Evolutionary conservation across 345 rosid species (phyloP).

Genomic region (Syzygium aromaticum): DNA sequence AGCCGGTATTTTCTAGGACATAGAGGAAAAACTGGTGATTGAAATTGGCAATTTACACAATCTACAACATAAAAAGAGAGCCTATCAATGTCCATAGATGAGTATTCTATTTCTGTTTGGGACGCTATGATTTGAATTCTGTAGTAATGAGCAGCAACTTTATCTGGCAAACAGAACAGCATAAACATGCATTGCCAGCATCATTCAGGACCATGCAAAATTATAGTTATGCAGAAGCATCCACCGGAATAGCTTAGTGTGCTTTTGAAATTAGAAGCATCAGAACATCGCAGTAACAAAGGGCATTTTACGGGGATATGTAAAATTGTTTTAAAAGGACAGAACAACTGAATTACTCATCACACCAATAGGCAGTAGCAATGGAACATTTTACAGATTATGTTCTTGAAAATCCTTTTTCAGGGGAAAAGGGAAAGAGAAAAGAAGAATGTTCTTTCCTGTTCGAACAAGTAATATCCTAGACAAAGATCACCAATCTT

Average conservation of each 20-base stretch:
- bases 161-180: background rate
- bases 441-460: background rate
- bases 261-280: background rate
- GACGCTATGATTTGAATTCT: background rate
- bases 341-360: background rate
- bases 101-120: background rate
- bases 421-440: background rate
- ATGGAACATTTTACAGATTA: background rate
- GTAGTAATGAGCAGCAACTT: background rate
- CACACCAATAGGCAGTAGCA: background rate
- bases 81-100: background rate
- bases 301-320: background rate
- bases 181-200: background rate
- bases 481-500: background rate
- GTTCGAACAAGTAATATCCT: background rate
- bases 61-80: background rate
- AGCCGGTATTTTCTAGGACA: background rate
- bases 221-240: background rate
- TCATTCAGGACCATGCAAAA: background rate
- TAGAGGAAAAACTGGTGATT: background rate
- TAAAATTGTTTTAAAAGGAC: background rate
- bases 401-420: background rate
- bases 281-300: background rate
- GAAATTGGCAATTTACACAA: background rate
- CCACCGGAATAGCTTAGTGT: background rate